These are phyloP conservation scores for Macrolepiota fuliginosa DNA, from an alignment of 768 basidiomycete species.

Conservation along the genomic window DNA sequence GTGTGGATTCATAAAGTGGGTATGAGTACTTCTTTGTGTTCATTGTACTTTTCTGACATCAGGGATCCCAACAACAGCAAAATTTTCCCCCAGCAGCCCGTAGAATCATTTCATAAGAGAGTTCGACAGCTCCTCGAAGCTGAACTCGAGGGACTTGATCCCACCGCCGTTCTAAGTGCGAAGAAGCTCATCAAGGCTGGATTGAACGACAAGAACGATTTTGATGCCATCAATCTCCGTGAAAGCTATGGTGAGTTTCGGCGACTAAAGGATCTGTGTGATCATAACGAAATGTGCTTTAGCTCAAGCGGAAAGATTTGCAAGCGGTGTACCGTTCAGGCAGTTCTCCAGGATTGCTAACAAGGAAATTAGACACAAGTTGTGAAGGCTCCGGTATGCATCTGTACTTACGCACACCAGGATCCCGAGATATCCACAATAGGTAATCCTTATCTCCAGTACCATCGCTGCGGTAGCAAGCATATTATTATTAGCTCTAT, in stretches of 20 bases:
- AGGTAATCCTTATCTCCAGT: neutral
- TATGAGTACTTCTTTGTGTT: neutral
- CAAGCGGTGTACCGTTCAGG: constrained; percentile 51
- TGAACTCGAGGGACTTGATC: constrained; percentile 61
- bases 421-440: neutral
- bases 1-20: constrained; percentile 66
- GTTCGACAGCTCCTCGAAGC: constrained; percentile 47
- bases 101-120: constrained; percentile 50
- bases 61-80: constrained; percentile 34
- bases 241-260: constrained; percentile 54
- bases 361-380: constrained; percentile 66
- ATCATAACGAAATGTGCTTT: neutral
- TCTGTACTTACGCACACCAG: neutral
- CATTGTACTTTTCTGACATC: neutral
- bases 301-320: constrained; percentile 66
- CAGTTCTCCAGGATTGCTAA: constrained; percentile 56
- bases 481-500: neutral
- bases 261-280: neutral
- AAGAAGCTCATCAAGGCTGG: constrained; percentile 55
- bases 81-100: constrained; percentile 54
- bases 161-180: constrained; percentile 46
- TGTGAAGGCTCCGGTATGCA: constrained; percentile 28
- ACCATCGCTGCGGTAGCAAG: neutral
- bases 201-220: constrained; percentile 58
- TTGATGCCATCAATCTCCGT: constrained; percentile 62